These are phyloP conservation scores for Alternaria consortialis DNA, from an alignment of 2,329 filamentous ascomycete genomes.

Conservation along the genomic window DNA sequence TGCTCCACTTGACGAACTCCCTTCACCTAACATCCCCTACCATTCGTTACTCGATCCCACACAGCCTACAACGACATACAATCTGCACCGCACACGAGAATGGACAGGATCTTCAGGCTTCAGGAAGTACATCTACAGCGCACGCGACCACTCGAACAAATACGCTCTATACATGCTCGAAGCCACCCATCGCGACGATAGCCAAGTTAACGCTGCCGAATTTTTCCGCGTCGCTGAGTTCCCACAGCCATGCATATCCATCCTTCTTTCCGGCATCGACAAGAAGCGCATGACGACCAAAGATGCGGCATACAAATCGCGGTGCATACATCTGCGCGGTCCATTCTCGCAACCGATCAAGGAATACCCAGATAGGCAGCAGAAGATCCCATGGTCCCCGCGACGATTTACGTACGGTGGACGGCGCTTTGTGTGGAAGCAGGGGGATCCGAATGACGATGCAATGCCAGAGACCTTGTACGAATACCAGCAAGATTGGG, in stretches of 20 bases:
- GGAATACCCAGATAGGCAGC: slow-evolving; percentile 49
- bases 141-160: slow-evolving; percentile 48
- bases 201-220: slow-evolving; percentile 46
- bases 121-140: slow-evolving; percentile 49
- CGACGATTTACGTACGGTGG: slow-evolving; percentile 50
- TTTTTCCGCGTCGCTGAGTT: slow-evolving; percentile 50
- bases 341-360: slow-evolving; percentile 47
- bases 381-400: slow-evolving; percentile 51
- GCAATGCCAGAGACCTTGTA: slow-evolving; percentile 51
- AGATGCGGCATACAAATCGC: slow-evolving; percentile 48
- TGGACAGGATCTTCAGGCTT: slow-evolving; percentile 46
- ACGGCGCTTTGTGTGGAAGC: slow-evolving; percentile 55
- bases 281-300: slow-evolving; percentile 38
- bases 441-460: slow-evolving; percentile 58
- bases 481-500: slow-evolving; percentile 46
- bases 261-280: slow-evolving; percentile 48
- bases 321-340: slow-evolving; percentile 45
- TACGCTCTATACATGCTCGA: slow-evolving; percentile 50
- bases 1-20: slow-evolving; percentile 44
- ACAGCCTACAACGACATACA: slow-evolving; percentile 45
- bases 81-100: slow-evolving; percentile 50
- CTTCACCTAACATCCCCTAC: slow-evolving; percentile 47
- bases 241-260: slow-evolving; percentile 43
- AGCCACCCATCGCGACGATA: slow-evolving; percentile 43
- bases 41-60: slow-evolving; percentile 45